A percentile compares a stretch with the other conserved stretches of the same genome.
Conservation (phyloP, 2,329 filamentous ascomycete species). For the Colletotrichum tanaceti region DNA sequence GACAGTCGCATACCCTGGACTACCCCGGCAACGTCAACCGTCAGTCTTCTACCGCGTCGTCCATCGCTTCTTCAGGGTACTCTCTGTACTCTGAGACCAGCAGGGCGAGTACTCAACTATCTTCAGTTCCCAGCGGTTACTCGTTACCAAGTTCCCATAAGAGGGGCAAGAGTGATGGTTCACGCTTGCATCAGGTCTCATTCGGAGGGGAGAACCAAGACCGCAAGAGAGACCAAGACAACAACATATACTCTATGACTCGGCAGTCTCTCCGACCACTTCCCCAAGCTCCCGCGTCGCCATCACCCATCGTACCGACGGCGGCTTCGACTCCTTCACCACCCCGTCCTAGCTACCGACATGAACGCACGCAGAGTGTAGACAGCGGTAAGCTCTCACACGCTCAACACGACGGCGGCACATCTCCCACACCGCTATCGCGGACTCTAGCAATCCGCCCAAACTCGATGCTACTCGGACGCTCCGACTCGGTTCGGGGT, state of each 20-base stretch:
- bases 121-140: slow-evolving; percentile 74
- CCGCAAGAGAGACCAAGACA: slow-evolving; percentile 61
- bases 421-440: slow-evolving; percentile 57
- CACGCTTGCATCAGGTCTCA: slow-evolving; percentile 56
- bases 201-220: slow-evolving; percentile 48
- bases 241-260: slow-evolving; percentile 74
- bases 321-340: slow-evolving; percentile 45
- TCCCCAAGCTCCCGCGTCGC: slow-evolving; percentile 70
- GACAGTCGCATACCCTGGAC: slow-evolving; percentile 66
- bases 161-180: slow-evolving; percentile 80
- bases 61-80: slow-evolving; percentile 76
- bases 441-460: slow-evolving; percentile 60
- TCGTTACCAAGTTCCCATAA: slow-evolving; percentile 67
- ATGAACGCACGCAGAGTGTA: slow-evolving; percentile 72
- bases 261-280: slow-evolving; percentile 83
- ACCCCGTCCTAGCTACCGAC: slow-evolving; percentile 55
- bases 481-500: slow-evolving; percentile 64
- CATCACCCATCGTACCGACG: slow-evolving; percentile 48
- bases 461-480: slow-evolving; percentile 71
- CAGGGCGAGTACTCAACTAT: slow-evolving; percentile 77
- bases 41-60: slow-evolving; percentile 77
- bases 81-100: slow-evolving; percentile 71
- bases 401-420: slow-evolving; percentile 56
- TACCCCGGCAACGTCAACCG: slow-evolving; percentile 61
- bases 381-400: slow-evolving; percentile 69